Percentiles rank a stretch among this genome's conserved stretches.
Evolutionary conservation across 805 yeast genomes (phyloP).

Genomic region (Diddensiella santjacobensis): DNA sequence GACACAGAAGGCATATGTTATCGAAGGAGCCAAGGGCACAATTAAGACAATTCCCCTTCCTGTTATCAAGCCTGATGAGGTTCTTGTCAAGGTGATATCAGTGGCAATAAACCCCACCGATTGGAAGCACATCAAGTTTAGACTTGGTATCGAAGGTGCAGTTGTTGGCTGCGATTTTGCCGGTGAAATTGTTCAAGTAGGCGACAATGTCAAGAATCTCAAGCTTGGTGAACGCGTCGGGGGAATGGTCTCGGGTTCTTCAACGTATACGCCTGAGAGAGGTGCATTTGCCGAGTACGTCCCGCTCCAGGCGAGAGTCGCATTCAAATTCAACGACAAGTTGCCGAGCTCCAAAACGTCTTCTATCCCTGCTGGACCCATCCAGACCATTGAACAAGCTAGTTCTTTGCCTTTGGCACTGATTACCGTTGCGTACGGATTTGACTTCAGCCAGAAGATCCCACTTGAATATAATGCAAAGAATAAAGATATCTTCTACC

Average conservation of each 20-base stretch:
- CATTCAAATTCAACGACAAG: slow-evolving; percentile 24
- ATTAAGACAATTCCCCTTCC: slow-evolving; percentile 10
- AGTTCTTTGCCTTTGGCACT: slow-evolving; percentile 55
- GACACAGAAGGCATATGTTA: slow-evolving; percentile 13
- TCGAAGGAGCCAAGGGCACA: slow-evolving; percentile 6
- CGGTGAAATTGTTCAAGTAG: slow-evolving; percentile 53
- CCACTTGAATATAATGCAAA: slow-evolving; percentile 31
- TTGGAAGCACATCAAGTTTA: slow-evolving; percentile 53
- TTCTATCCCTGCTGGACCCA: slow-evolving; percentile 36
- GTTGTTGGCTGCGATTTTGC: slow-evolving; percentile 60
- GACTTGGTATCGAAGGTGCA: slow-evolving; percentile 37
- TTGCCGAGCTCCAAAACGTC: slow-evolving; percentile 22
- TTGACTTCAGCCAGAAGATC: slow-evolving; percentile 29
- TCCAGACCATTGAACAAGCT: slow-evolving; percentile 58
- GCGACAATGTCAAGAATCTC: slow-evolving; percentile 39
- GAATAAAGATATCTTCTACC: slow-evolving; percentile 13
- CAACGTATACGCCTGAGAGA: slow-evolving; percentile 36
- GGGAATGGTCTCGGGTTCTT: slow-evolving; percentile 53
- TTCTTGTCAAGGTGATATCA: slow-evolving; percentile 50
- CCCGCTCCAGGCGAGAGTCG: slow-evolving; percentile 36
- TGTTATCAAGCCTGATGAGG: slow-evolving; percentile 28
- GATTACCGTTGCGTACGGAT: slow-evolving; percentile 45
- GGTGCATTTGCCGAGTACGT: slow-evolving; percentile 62
- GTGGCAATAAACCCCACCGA: slow-evolving; percentile 68
- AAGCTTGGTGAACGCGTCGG: slow-evolving; percentile 54